A percentile compares a stretch with the other conserved stretches of the same genome.
phyloP scores from a whole-genome alignment of 176 grass and related monocot genomes.

The Oryza nivara region DNA sequence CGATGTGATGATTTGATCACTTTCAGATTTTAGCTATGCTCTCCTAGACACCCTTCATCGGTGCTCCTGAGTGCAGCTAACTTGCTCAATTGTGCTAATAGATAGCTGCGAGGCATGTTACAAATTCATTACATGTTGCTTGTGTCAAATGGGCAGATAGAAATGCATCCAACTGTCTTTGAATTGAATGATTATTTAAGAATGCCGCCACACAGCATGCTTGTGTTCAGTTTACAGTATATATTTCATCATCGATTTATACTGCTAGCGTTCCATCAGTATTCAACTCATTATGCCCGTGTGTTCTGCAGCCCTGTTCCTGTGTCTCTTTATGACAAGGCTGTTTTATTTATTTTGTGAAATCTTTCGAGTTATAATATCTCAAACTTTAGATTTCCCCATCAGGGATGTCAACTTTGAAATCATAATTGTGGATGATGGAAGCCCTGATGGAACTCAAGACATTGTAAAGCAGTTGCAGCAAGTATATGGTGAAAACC shows the following conservation, averaged over 20 bases:
- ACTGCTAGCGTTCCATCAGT: background rate
- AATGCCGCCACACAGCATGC: background rate
- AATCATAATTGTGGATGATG: constrained; percentile 96
- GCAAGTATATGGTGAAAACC: constrained; percentile 88
- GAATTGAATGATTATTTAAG: background rate
- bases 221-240: background rate
- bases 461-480: constrained; percentile 95
- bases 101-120: background rate
- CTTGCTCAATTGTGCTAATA: background rate
- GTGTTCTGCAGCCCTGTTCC: background rate
- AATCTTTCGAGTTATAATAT: constrained; percentile 1
- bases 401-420: constrained; percentile 80
- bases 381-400: background rate
- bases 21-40: background rate
- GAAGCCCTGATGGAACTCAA: constrained; percentile 97
- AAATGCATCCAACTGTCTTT: background rate
- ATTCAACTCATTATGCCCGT: constrained; percentile 3
- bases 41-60: constrained; percentile 9
- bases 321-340: background rate
- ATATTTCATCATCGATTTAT: background rate
- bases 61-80: background rate
- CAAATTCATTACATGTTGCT: background rate
- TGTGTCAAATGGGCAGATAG: background rate
- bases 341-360: background rate
- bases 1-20: background rate